Percentiles rank a stretch among this genome's conserved stretches.
phyloP scores from a whole-genome alignment of 1,284 basidiomycete species.

The Laetiporus sulphureus region DNA sequence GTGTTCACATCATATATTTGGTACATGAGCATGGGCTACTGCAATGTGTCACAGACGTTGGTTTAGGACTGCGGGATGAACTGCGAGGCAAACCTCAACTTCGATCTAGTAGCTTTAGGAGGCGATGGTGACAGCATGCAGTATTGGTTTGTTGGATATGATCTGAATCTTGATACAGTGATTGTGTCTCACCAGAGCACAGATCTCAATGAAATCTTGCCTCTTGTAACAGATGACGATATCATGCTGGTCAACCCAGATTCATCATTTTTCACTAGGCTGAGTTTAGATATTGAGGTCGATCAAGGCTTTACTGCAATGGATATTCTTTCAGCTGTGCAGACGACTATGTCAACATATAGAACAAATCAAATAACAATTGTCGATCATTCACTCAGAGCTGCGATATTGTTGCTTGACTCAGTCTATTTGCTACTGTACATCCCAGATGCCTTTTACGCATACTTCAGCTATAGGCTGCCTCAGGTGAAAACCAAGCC shows the following conservation, averaged over 20 bases:
- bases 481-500: conserved; percentile 57
- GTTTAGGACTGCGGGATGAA: conserved; percentile 51
- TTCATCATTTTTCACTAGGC: conserved; percentile 49
- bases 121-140: conserved; percentile 49
- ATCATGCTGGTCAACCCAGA: conserved; percentile 34
- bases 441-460: conserved; percentile 33
- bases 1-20: conserved; percentile 46
- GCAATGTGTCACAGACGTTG: conserved; percentile 35
- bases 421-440: conserved; percentile 40
- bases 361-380: conserved; percentile 25
- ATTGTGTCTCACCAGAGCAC: conserved; percentile 51
- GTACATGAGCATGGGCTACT: conserved; percentile 53
- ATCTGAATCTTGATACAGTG: conserved; percentile 33
- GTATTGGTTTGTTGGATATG: conserved; percentile 46
- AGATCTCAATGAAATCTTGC: conserved; percentile 34
- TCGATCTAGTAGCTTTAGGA: conserved; percentile 51
- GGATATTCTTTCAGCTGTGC: conserved; percentile 30
- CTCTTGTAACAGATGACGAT: conserved; percentile 48
- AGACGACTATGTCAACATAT: conserved; percentile 23
- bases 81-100: conserved; percentile 47
- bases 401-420: conserved; percentile 41
- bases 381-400: conserved; percentile 38
- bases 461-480: conserved; percentile 39
- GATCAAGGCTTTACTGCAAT: conserved; percentile 51
- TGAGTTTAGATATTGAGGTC: conserved; percentile 39